These are phyloP conservation scores for Septoria linicola DNA, from an alignment of 2,329 filamentous ascomycete species.

Conservation along the genomic window DNA sequence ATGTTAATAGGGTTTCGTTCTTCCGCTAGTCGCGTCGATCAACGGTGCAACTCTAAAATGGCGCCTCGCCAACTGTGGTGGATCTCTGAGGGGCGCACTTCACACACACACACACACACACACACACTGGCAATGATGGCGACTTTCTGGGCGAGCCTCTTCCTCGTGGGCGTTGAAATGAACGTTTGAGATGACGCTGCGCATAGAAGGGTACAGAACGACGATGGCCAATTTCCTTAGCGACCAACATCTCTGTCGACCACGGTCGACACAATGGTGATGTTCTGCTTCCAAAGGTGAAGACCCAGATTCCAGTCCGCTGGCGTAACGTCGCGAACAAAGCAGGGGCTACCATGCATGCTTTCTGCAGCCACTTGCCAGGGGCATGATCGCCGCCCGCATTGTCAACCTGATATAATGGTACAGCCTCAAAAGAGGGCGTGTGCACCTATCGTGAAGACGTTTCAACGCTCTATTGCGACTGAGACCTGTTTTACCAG, in stretches of 20 bases:
- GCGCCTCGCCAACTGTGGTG: constrained; percentile 4
- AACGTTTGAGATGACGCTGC: constrained; percentile 1
- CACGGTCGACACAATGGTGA: constrained; percentile 18
- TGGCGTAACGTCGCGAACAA: constrained; percentile 15
- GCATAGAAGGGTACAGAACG: neutral
- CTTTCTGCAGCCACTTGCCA: constrained; percentile 10
- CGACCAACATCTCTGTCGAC: constrained; percentile 5
- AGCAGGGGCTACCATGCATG: constrained; percentile 4
- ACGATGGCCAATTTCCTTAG: neutral
- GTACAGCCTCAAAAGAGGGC: neutral
- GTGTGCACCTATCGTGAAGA: neutral
- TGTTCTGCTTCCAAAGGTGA: constrained; percentile 10
- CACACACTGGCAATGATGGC: too few relatives aligned
- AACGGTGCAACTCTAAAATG: constrained; percentile 12
- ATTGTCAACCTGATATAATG: neutral
- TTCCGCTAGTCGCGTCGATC: constrained; percentile 17
- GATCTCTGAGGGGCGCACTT: constrained; percentile 14
- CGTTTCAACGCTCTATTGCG: neutral
- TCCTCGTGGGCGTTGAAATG: constrained; percentile 1
- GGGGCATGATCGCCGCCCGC: constrained; percentile 6
- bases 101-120: too few relatives aligned
- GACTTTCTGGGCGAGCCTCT: constrained; percentile 1
- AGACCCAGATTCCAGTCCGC: constrained; percentile 13
- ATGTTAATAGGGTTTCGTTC: constrained; percentile 22
- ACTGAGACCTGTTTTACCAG: constrained; percentile 2